A percentile compares a stretch with the other conserved stretches of the same genome.
Conservation (phyloP, 768 basidiomycete species). For the Roridomyces roridus region DNA sequence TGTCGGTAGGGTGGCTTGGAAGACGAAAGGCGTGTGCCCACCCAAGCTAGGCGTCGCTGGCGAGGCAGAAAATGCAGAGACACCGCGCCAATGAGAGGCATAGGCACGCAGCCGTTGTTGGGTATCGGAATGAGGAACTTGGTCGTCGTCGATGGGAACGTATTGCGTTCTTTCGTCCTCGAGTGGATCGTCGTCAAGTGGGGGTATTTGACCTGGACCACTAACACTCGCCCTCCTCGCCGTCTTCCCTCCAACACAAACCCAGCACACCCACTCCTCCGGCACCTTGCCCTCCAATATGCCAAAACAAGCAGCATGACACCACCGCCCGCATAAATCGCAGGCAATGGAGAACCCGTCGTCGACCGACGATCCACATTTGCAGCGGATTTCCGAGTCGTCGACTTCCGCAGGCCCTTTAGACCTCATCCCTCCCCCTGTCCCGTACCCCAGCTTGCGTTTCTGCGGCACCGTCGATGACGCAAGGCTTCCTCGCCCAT, state of each 20-base stretch:
- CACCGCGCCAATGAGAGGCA: slow-evolving; percentile 70
- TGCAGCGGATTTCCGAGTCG: slow-evolving; percentile 66
- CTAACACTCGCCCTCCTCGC: neutral
- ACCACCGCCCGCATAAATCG: slow-evolving; percentile 83
- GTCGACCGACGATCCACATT: slow-evolving; percentile 76
- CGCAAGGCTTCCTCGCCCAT: too few relatives aligned
- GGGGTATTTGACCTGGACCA: slow-evolving; percentile 12
- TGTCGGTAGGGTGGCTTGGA: slow-evolving; percentile 21
- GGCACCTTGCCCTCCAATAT: slow-evolving; percentile 65
- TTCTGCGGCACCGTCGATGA: slow-evolving; percentile 8
- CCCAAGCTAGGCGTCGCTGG: slow-evolving; percentile 5
- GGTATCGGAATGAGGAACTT: slow-evolving; percentile 47
- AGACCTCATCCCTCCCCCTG: neutral
- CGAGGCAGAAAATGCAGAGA: slow-evolving; percentile 53
- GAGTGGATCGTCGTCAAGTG: slow-evolving; percentile 23
- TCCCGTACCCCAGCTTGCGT: neutral
- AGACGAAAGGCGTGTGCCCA: slow-evolving; percentile 13
- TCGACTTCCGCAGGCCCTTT: slow-evolving; percentile 14
- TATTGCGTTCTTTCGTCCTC: slow-evolving; percentile 57
- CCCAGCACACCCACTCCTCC: slow-evolving; percentile 81
- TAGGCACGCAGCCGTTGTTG: slow-evolving; percentile 60
- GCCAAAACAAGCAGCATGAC: slow-evolving; percentile 81
- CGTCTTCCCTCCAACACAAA: slow-evolving; percentile 45
- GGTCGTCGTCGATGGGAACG: slow-evolving; percentile 52
- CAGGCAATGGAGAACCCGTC: slow-evolving; percentile 89